Conservation (phyloP, 345 rosid species). For the Brassica juncea region DNA sequence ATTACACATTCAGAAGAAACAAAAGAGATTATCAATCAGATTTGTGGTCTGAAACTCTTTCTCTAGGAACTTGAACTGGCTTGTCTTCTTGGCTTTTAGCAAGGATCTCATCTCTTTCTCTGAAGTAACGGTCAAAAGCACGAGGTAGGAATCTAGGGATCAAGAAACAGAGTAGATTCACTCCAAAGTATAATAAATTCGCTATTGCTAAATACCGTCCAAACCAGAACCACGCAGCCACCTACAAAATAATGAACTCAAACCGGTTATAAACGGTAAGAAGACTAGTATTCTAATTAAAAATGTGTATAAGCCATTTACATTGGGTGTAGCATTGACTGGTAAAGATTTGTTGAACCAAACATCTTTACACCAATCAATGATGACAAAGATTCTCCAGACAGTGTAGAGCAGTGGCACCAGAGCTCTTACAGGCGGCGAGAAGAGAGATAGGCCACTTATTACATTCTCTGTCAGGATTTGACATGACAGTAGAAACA, state of each 20-base stretch:
- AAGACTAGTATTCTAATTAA: background rate
- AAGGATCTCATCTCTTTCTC: constrained; percentile 54
- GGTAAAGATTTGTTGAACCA: constrained; percentile 72
- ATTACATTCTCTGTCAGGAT: constrained; percentile 80
- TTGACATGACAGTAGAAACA: constrained; percentile 86
- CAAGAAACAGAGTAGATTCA: constrained; percentile 71
- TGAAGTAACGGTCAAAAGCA: constrained; percentile 72
- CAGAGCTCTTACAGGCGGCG: constrained; percentile 79
- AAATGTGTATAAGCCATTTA: background rate
- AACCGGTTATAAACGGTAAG: background rate
- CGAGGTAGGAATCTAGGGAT: constrained; percentile 81
- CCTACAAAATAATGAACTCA: constrained; percentile 40
- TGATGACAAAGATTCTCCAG: constrained; percentile 68
- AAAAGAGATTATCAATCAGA: constrained; percentile 43
- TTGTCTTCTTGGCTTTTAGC: constrained; percentile 64
- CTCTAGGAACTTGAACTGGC: constrained; percentile 38
- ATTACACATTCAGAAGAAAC: constrained; percentile 3
- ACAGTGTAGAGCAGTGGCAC: constrained; percentile 80
- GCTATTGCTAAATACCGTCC: constrained; percentile 66
- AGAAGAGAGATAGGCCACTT: constrained; percentile 69
- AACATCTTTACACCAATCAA: constrained; percentile 68
- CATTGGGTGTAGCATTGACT: constrained; percentile 54
- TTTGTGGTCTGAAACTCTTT: constrained; percentile 47
- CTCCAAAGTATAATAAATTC: constrained; percentile 64
- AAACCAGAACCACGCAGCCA: constrained; percentile 71